Evolutionary conservation across 202 grass and related monocot species (phyloP).

Genomic region (Zizania palustris): DNA sequence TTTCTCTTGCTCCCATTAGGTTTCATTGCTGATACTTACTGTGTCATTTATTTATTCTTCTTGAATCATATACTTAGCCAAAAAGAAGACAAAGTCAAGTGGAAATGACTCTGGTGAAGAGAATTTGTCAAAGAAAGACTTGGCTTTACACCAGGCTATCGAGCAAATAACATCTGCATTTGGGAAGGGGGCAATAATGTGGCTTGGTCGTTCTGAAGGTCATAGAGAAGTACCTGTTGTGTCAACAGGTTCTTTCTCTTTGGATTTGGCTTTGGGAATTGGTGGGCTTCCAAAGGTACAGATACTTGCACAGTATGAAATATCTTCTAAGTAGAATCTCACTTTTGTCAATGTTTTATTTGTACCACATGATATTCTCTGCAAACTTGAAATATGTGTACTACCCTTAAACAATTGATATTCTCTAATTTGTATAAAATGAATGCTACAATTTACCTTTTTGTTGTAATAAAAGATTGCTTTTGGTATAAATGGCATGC

Average conservation of each 20-base stretch:
- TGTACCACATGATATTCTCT: background rate
- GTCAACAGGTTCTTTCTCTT: slow-evolving; percentile 84
- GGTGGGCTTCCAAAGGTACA: slow-evolving; percentile 95
- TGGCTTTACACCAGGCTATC: slow-evolving; percentile 86
- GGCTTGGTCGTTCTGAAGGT: slow-evolving; percentile 83
- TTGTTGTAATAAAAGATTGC: background rate
- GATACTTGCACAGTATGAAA: slow-evolving; percentile 18
- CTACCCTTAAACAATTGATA: background rate
- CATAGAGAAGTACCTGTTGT: slow-evolving; percentile 81
- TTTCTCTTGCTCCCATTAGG: slow-evolving; percentile 10
- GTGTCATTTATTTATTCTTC: slow-evolving; percentile 34
- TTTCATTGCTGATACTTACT: background rate
- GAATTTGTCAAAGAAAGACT: slow-evolving; percentile 82
- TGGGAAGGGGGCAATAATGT: slow-evolving; percentile 96
- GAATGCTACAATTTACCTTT: background rate
- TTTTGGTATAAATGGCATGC: slow-evolving; percentile 22
- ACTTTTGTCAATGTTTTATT: background rate
- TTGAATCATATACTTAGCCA: slow-evolving; percentile 49
- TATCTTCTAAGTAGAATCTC: background rate
- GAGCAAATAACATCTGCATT: slow-evolving; percentile 90
- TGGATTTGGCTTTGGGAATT: slow-evolving; percentile 84
- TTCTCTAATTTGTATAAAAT: background rate
- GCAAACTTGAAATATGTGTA: background rate
- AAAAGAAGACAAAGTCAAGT: slow-evolving; percentile 70
- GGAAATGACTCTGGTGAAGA: slow-evolving; percentile 70